Evolutionary conservation across 805 yeast species (phyloP).

Genomic region (Candida boleticola): DNA sequence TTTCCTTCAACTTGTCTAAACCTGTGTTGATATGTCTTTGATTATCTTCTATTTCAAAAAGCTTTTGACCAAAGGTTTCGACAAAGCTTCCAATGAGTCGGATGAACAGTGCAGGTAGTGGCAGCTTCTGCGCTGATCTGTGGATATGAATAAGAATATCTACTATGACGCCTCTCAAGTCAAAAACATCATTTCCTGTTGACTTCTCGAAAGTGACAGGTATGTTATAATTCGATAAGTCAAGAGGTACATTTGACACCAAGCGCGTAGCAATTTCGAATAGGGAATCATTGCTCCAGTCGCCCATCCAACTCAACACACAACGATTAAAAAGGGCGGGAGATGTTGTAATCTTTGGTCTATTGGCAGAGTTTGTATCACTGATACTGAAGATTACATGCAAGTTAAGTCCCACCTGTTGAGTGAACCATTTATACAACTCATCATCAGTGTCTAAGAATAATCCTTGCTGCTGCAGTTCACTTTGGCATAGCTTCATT

Average conservation of each 20-base stretch:
- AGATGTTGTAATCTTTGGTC: slow-evolving; percentile 61
- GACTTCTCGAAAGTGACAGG: slow-evolving; percentile 24
- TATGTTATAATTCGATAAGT: slow-evolving; percentile 37
- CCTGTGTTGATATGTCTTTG: slow-evolving; percentile 77
- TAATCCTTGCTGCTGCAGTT: slow-evolving; percentile 55
- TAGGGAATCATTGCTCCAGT: slow-evolving; percentile 61
- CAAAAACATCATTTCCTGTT: slow-evolving; percentile 11
- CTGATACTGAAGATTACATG: slow-evolving; percentile 82
- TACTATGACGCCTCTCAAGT: slow-evolving; percentile 45
- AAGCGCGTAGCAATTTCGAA: slow-evolving; percentile 46
- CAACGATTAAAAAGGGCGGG: slow-evolving; percentile 91
- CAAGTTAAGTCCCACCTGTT: slow-evolving; percentile 63
- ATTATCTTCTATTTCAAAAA: slow-evolving; percentile 52
- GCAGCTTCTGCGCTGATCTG: background rate
- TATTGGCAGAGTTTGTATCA: slow-evolving; percentile 29
- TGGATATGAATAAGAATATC: slow-evolving; percentile 51
- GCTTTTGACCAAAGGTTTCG: slow-evolving; percentile 40
- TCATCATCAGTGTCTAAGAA: slow-evolving; percentile 68
- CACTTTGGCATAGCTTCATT: slow-evolving; percentile 54
- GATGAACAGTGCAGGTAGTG: slow-evolving; percentile 56
- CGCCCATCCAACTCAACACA: slow-evolving; percentile 85
- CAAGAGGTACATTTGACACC: slow-evolving; percentile 51
- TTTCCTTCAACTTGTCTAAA: slow-evolving; percentile 69
- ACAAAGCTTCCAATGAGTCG: slow-evolving; percentile 48
- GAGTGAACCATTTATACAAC: slow-evolving; percentile 69